Conservation (phyloP, 192 early-diverging fungal species). For the Entomortierella lignicola region DNA sequence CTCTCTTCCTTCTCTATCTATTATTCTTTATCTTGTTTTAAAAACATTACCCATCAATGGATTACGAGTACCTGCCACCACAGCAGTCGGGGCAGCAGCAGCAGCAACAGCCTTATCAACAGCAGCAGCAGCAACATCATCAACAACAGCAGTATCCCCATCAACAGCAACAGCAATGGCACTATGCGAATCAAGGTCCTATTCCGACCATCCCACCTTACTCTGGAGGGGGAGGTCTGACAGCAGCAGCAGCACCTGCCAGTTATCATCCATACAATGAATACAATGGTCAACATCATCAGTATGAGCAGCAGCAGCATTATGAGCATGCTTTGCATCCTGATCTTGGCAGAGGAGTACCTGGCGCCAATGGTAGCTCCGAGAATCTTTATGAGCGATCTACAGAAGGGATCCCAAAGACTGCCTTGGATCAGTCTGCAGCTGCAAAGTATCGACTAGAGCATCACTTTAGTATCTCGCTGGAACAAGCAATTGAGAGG, state of each 20-base stretch:
- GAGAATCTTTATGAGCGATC: conserved; percentile 72
- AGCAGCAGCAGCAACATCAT: background rate
- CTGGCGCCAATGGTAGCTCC: conserved; percentile 18
- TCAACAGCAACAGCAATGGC: conserved; percentile 17
- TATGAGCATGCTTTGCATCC: background rate
- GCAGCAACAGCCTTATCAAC: conserved; percentile 7
- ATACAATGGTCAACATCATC: background rate
- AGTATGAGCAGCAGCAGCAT: background rate
- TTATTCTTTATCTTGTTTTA: background rate
- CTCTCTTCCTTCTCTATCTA: background rate
- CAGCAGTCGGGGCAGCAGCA: conserved; percentile 7
- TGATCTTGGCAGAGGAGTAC: background rate
- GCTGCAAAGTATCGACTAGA: conserved; percentile 93
- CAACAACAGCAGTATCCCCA: conserved; percentile 1
- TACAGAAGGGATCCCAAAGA: conserved; percentile 81
- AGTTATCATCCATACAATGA: background rate
- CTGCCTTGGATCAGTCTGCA: conserved; percentile 87
- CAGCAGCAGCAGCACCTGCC: background rate
- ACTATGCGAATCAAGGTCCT: background rate
- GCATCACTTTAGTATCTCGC: conserved; percentile 90
- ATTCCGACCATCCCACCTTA: background rate
- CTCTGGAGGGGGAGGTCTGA: conserved; percentile 1
- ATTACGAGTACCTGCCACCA: conserved; percentile 36
- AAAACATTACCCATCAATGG: conserved; percentile 11
- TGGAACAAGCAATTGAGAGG: conserved; percentile 90